A percentile compares a stretch with the other conserved stretches of the same genome.
Evolutionary conservation across 257 asterid genomes (phyloP).

Genomic region (Craterostigma plantagineum): DNA sequence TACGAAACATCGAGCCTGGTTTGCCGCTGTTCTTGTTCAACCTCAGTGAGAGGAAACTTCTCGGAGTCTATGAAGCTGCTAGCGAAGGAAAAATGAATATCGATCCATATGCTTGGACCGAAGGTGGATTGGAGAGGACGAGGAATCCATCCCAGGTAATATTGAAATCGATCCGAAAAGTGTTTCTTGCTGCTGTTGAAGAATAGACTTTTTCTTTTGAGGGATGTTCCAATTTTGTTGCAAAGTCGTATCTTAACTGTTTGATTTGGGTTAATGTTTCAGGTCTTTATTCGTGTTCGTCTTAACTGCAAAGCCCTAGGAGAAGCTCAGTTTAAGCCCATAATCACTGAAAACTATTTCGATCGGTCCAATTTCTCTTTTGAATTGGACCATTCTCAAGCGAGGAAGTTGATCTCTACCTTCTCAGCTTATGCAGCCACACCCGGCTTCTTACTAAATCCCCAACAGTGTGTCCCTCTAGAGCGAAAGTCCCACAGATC

Average conservation of each 20-base stretch:
- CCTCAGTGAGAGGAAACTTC: constrained; percentile 41
- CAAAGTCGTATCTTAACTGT: constrained; percentile 2
- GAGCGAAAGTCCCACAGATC: constrained; percentile 11
- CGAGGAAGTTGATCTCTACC: constrained; percentile 28
- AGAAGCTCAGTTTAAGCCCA: constrained; percentile 52
- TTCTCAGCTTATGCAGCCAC: constrained; percentile 29
- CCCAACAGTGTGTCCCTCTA: constrained; percentile 10
- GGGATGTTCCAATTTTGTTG: constrained; percentile 32
- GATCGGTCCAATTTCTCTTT: constrained; percentile 42
- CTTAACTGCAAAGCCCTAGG: constrained; percentile 34
- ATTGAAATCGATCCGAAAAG: neutral
- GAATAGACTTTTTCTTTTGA: constrained; percentile 9
- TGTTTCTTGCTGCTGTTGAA: constrained; percentile 1
- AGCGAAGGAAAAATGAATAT: constrained; percentile 55
- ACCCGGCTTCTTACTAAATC: constrained; percentile 14
- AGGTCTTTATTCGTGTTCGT: constrained; percentile 63
- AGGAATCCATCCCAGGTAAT: constrained; percentile 70
- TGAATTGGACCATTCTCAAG: constrained; percentile 76
- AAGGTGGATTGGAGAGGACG: constrained; percentile 55
- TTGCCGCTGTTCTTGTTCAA: constrained; percentile 72
- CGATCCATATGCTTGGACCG: constrained; percentile 82
- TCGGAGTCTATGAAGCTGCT: constrained; percentile 80
- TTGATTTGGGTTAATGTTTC: constrained; percentile 12
- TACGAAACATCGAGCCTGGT: constrained; percentile 60
- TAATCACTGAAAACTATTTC: constrained; percentile 58